These are phyloP conservation scores for Colletotrichum chlorophyti DNA, from an alignment of 2,329 filamentous ascomycete genomes.

Conservation along the genomic window DNA sequence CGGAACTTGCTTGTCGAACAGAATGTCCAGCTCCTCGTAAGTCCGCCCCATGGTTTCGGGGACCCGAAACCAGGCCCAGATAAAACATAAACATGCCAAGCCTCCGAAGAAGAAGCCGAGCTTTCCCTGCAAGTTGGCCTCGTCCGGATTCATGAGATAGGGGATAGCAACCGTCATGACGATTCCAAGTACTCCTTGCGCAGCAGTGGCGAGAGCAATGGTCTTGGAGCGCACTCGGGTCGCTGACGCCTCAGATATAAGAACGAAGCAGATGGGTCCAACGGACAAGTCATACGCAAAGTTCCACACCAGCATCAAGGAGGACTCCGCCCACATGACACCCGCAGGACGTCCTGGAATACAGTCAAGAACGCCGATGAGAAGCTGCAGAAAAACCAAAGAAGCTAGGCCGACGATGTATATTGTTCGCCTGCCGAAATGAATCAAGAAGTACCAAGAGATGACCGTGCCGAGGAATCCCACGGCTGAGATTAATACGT, in stretches of 20 bases:
- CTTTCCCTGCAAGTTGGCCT: slow-evolving; percentile 44
- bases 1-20: slow-evolving; percentile 39
- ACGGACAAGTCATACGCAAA: slow-evolving; percentile 44
- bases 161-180: slow-evolving; percentile 39
- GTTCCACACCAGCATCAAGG: slow-evolving; percentile 53
- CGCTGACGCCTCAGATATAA: slow-evolving; percentile 59
- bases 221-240: slow-evolving; percentile 52
- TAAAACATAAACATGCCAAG: slow-evolving; percentile 31
- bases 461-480: slow-evolving; percentile 51
- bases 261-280: slow-evolving; percentile 48
- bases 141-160: slow-evolving; percentile 35
- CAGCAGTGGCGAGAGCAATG: slow-evolving; percentile 51
- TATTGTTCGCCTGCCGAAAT: slow-evolving; percentile 49
- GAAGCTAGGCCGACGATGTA: slow-evolving; percentile 48
- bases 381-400: slow-evolving; percentile 46
- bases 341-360: slow-evolving; percentile 47
- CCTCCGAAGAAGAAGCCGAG: slow-evolving; percentile 35
- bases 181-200: slow-evolving; percentile 47
- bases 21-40: slow-evolving; percentile 35
- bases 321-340: slow-evolving; percentile 54
- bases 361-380: slow-evolving; percentile 53
- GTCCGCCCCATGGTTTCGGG: slow-evolving; percentile 35
- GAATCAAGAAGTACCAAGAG: slow-evolving; percentile 51
- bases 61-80: slow-evolving; percentile 34
- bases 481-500: slow-evolving; percentile 42